Percentiles rank a stretch among this genome's conserved stretches.
Conservation (phyloP, 306 rosid species). For the Castanea crenata region DNA sequence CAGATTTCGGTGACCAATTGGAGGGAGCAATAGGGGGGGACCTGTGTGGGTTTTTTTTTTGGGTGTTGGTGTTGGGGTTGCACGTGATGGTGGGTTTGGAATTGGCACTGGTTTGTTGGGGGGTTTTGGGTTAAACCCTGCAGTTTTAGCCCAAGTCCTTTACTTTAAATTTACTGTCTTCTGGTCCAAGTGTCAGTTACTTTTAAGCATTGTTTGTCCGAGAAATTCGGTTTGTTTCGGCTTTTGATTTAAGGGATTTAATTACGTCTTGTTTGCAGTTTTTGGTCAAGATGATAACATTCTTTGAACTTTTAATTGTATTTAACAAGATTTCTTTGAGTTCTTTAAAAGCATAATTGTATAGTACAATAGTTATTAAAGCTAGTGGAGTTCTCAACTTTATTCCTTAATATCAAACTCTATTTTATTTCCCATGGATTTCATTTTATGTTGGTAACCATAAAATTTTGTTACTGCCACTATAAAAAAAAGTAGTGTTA, state of each 20-base stretch:
- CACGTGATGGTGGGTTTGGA: slow-evolving; percentile 30
- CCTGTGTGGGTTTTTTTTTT: background rate
- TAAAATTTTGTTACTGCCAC: no score
- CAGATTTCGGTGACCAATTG: background rate
- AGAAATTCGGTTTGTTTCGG: slow-evolving; percentile 18
- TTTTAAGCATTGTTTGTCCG: slow-evolving; percentile 18
- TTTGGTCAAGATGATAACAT: background rate
- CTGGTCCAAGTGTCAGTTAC: slow-evolving; percentile 5
- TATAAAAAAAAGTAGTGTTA: background rate
- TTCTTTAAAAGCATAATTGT: background rate
- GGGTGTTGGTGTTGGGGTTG: background rate
- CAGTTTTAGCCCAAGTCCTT: slow-evolving; percentile 10
- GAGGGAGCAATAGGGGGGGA: slow-evolving; percentile 17
- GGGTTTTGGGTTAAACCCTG: slow-evolving; percentile 6
- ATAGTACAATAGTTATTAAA: background rate
- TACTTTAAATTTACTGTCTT: slow-evolving; percentile 10
- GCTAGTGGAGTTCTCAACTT: background rate
- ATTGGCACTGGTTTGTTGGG: background rate
- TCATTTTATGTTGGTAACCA: no score
- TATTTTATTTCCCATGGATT: no score
- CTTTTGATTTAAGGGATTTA: background rate
- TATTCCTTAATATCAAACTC: background rate
- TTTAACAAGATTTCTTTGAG: background rate
- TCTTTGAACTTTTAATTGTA: background rate
- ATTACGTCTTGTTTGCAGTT: background rate